These are phyloP conservation scores for Drechslerella coelobrocha DNA, from an alignment of 2,329 filamentous ascomycete genomes.

Conservation along the genomic window DNA sequence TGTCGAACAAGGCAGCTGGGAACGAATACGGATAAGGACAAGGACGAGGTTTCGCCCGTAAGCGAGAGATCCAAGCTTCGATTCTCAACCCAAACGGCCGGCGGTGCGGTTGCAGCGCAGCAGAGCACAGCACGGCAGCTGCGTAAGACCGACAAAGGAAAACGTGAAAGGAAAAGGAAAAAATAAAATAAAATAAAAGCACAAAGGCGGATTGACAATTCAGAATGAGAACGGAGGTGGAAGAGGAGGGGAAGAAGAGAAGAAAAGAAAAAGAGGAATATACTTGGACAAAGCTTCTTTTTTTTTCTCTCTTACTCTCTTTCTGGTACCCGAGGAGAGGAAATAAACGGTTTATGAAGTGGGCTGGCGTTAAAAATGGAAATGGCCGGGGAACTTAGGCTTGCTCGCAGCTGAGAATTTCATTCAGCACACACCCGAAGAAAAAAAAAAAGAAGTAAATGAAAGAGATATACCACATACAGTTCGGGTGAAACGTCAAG, in stretches of 20 bases:
- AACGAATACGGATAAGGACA: constrained; percentile 7
- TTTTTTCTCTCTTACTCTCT: background rate
- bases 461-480: too few species aligned
- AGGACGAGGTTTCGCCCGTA: constrained; percentile 25
- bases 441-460: constrained; percentile 5
- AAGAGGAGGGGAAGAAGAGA: constrained; percentile 5
- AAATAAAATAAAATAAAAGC: constrained; percentile 1
- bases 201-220: background rate
- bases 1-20: constrained; percentile 41
- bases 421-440: constrained; percentile 10
- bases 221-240: background rate
- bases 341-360: constrained; percentile 31
- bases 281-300: constrained; percentile 8
- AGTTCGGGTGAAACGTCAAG: too few species aligned
- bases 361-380: constrained; percentile 50
- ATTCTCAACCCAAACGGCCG: constrained; percentile 23
- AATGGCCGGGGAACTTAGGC: constrained; percentile 49
- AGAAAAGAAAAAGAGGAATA: constrained; percentile 15
- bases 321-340: constrained; percentile 19
- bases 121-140: too few species aligned
- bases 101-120: constrained; percentile 7
- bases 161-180: background rate
- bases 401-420: constrained; percentile 34
- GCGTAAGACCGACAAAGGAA: too few species aligned
- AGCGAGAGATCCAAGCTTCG: constrained; percentile 47